These are phyloP conservation scores for Cruciata laevipes DNA, from an alignment of 257 asterid genomes.

Conservation along the genomic window DNA sequence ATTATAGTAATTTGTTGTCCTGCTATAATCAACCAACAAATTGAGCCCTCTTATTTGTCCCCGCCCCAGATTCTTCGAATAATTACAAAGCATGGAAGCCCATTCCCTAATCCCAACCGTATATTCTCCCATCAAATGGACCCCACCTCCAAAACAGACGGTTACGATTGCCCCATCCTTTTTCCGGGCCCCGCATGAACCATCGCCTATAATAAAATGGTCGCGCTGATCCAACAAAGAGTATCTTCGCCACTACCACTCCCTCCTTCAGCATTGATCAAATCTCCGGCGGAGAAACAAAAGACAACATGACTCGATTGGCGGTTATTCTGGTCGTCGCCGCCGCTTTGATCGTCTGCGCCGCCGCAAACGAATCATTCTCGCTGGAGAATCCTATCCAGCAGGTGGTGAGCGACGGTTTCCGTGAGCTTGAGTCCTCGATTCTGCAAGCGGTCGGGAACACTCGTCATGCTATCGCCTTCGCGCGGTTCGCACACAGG, in stretches of 20 bases:
- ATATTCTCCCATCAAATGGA: neutral
- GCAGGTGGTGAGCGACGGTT: slow-evolving; percentile 67
- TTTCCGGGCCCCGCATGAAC: neutral
- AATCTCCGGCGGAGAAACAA: neutral
- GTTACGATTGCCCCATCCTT: neutral
- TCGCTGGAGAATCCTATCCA: slow-evolving; percentile 62
- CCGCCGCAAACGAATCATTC: slow-evolving; percentile 35
- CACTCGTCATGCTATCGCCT: slow-evolving; percentile 63
- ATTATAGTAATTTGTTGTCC: neutral
- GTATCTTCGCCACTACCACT: neutral
- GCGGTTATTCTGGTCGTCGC: slow-evolving; percentile 11
- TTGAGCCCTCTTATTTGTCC: slow-evolving; percentile 5
- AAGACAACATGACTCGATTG: slow-evolving; percentile 40
- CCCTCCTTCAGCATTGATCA: neutral
- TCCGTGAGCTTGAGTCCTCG: slow-evolving; percentile 55
- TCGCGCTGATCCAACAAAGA: neutral
- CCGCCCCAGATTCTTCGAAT: slow-evolving; percentile 7
- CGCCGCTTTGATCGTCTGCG: slow-evolving; percentile 14
- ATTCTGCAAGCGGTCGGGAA: slow-evolving; percentile 51
- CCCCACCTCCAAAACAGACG: neutral
- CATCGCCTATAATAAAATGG: neutral
- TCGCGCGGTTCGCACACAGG: slow-evolving; percentile 85
- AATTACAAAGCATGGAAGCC: neutral
- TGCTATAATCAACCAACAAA: slow-evolving; percentile 2
- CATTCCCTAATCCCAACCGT: slow-evolving; percentile 8